Conservation (phyloP, 2,329 filamentous ascomycete genomes). For the Pseudogymnoascus verrucosus region DNA sequence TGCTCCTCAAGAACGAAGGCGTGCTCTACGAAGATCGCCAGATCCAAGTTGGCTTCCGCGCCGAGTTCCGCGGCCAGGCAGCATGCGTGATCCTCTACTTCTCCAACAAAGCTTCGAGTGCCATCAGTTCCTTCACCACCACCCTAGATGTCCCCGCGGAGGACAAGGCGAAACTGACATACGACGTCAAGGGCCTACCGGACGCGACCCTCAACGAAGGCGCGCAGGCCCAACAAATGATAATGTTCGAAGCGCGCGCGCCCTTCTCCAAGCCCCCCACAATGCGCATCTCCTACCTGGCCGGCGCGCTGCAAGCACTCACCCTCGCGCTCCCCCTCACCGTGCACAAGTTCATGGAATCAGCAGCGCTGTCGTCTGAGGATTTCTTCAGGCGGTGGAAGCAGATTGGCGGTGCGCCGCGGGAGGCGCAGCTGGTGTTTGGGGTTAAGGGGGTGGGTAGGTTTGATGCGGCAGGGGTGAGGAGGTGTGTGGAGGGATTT, state of each 20-base stretch:
- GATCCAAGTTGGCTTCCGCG: constrained; percentile 83
- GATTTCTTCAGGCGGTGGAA: constrained; percentile 99
- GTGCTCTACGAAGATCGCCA: constrained; percentile 93
- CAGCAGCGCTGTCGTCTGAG: constrained; percentile 69
- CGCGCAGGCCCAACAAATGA: constrained; percentile 80
- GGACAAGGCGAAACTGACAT: constrained; percentile 61
- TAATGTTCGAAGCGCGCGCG: constrained; percentile 83
- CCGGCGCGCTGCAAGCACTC: constrained; percentile 83
- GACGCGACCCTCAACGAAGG: constrained; percentile 70
- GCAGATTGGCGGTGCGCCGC: constrained; percentile 82
- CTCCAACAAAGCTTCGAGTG: constrained; percentile 80
- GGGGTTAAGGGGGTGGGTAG: constrained; percentile 48
- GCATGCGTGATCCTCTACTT: constrained; percentile 95
- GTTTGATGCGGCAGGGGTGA: constrained; percentile 63
- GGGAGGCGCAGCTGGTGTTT: constrained; percentile 86
- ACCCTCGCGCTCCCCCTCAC: constrained; percentile 84
- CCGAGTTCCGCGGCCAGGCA: constrained; percentile 91
- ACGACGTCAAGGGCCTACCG: constrained; percentile 81
- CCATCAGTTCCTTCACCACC: constrained; percentile 87
- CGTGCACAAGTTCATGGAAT: constrained; percentile 95
- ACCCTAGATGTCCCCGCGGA: constrained; percentile 73
- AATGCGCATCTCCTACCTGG: constrained; percentile 87
- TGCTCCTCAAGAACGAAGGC: constrained; percentile 74
- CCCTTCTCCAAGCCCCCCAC: constrained; percentile 82
- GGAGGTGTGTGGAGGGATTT: constrained; percentile 71